phyloP scores from a whole-genome alignment of 2,329 filamentous ascomycete genomes.

The Claviceps arundinis region DNA sequence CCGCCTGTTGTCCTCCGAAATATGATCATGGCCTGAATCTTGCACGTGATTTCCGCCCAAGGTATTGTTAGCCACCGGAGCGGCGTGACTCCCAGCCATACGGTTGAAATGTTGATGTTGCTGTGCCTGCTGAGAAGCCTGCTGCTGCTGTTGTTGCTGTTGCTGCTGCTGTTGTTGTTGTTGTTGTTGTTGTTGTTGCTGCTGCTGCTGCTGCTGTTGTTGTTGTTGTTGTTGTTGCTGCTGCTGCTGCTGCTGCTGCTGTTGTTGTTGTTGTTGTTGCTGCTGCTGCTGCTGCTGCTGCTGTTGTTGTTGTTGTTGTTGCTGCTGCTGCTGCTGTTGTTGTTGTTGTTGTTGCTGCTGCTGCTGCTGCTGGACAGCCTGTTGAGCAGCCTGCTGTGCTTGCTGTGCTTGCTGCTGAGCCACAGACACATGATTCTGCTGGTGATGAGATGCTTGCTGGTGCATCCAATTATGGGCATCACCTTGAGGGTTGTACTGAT shows the following conservation, averaged over 20 bases:
- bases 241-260: slow-evolving; percentile 24
- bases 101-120: slow-evolving; percentile 56
- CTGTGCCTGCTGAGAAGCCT: slow-evolving; percentile 24
- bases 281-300: slow-evolving; percentile 24
- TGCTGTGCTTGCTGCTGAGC: slow-evolving; percentile 24
- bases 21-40: slow-evolving; percentile 47
- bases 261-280: slow-evolving; percentile 32
- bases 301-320: slow-evolving; percentile 24
- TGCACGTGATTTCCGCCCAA: slow-evolving; percentile 36
- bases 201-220: slow-evolving; percentile 30
- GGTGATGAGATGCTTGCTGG: slow-evolving; percentile 45
- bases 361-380: slow-evolving; percentile 19
- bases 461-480: slow-evolving; percentile 55
- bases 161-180: slow-evolving; percentile 24
- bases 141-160: slow-evolving; percentile 23
- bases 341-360: slow-evolving; percentile 23
- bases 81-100: slow-evolving; percentile 53
- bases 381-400: slow-evolving; percentile 21
- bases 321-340: slow-evolving; percentile 22
- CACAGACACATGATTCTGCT: slow-evolving; percentile 43
- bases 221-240: slow-evolving; percentile 25
- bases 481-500: slow-evolving; percentile 49
- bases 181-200: slow-evolving; percentile 33
- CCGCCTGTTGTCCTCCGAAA: slow-evolving; percentile 81
- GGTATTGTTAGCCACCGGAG: slow-evolving; percentile 26